Percentiles rank a stretch among this genome's conserved stretches.
Evolutionary conservation across 192 early-diverging fungal genomes (phyloP).

Genomic region (Rhizophagus sp.): DNA sequence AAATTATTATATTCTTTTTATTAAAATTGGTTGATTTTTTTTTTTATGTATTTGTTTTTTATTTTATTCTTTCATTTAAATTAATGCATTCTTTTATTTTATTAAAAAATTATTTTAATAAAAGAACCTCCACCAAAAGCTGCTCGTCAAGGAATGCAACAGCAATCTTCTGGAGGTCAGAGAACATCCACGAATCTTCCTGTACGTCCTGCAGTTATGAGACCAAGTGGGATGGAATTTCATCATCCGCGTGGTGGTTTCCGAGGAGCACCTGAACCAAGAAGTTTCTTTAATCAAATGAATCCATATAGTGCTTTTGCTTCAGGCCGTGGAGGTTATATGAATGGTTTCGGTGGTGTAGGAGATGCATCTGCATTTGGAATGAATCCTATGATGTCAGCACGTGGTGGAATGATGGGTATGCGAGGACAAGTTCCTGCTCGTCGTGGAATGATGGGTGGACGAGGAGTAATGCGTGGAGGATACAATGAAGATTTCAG

Average conservation of each 20-base stretch:
- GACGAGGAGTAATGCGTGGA: conserved; percentile 30
- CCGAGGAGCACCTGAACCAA: conserved; percentile 12
- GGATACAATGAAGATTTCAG: conserved; percentile 31
- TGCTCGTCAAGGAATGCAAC: conserved; percentile 28
- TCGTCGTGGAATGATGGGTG: conserved; percentile 27
- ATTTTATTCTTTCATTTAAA: not conserved
- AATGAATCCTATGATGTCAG: conserved; percentile 25
- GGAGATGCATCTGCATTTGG: conserved; percentile 10
- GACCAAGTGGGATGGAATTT: conserved; percentile 27
- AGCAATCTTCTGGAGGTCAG: conserved; percentile 25
- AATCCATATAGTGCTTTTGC: conserved; percentile 19
- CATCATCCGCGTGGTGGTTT: conserved; percentile 24
- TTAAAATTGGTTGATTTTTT: too few relatives aligned
- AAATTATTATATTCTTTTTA: too few relatives aligned
- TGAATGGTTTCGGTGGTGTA: conserved; percentile 29
- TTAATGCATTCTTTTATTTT: not conserved
- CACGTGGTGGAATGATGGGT: conserved; percentile 30
- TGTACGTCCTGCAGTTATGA: conserved; percentile 18
- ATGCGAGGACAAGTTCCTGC: conserved; percentile 31
- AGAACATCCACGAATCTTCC: conserved; percentile 24
- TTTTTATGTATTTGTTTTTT: too few relatives aligned
- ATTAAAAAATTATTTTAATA: not conserved
- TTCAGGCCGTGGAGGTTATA: conserved; percentile 30
- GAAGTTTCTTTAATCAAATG: conserved; percentile 31
- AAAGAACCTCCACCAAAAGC: conserved; percentile 35